Evolutionary conservation across 768 basidiomycete species (phyloP), one percentile per base, ranked within the genome.

Genomic region (Mycena latifolia): DNA sequence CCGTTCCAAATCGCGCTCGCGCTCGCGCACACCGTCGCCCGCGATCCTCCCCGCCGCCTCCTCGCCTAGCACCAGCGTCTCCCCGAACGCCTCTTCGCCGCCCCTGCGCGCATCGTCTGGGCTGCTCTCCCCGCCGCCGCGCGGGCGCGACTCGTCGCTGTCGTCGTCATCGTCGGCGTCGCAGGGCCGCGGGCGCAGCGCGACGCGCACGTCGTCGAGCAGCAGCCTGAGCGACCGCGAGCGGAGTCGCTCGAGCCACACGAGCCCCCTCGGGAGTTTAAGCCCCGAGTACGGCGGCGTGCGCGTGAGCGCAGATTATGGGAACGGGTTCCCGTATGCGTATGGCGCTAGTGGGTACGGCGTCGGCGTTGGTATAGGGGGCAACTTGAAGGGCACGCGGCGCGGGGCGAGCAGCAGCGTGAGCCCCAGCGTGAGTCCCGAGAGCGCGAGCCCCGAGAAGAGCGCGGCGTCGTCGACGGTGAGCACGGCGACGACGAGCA

Each of bases 11-110:
- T 80, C 80, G 29, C 73, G 77, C 43, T 84, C 81, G 20, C 77
- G 77, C 51, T 83, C 80, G n/a, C 77, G 77, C 55, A 86, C 85
- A 15, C 84, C 84, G 20, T 84, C 84, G 0, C 84, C 85, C 17
- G 62, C 69, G 18, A 31, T 63, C 35, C 45, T 72, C 9, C 29
- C 59, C 22, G 20, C 60, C 5, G 35, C 65, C 3, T 66, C 72
- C 5, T 78, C 80, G 15, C 71, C 77, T 29, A 71, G 71, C 9
- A 54, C 63, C 11, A 56, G 41, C 24, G 53, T 27, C 22, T 33
- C 54, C 22, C 35, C 35, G 18, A 27, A 24, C 33, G 52, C 59
- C 1, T 29, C 50, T 6, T 47, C 66, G 14, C 60, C 66, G 28
- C 63, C 22, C 20, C 17, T 27, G 28, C 29, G 47, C 33, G 47